Conservation (phyloP, 2,329 filamentous ascomycete species). For the Fusarium sp. region DNA sequence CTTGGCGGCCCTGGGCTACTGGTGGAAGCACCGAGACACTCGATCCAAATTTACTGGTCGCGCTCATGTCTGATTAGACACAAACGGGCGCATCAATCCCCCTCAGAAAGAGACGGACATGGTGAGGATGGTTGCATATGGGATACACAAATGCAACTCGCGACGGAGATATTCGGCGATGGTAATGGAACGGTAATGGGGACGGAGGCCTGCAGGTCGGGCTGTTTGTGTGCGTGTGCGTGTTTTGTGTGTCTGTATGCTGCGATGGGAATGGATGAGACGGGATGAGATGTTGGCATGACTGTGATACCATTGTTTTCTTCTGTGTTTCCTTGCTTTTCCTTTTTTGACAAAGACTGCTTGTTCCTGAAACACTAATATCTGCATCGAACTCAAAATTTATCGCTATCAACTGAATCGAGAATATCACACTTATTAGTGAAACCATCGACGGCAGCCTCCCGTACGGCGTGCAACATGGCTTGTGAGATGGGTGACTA, state of each 20-base stretch:
- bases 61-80: constrained; percentile 57
- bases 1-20: constrained; percentile 64
- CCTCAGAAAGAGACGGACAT: neutral
- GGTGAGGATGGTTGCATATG: neutral
- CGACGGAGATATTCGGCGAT: neutral
- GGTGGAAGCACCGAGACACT: constrained; percentile 63
- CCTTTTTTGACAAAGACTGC: neutral
- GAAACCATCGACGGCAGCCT: constrained; percentile 19
- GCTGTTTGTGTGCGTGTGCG: neutral
- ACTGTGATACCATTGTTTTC: constrained; percentile 11
- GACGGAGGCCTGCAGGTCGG: constrained; percentile 25
- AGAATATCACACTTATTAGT: constrained; percentile 9
- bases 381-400: constrained; percentile 16
- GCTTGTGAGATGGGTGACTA: neutral
- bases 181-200: neutral
- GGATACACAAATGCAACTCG: constrained; percentile 1
- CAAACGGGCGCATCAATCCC: neutral
- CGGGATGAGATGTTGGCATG: neutral
- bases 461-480: constrained; percentile 10
- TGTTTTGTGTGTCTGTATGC: neutral
- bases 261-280: neutral
- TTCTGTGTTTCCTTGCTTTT: neutral
- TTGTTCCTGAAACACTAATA: constrained; percentile 19
- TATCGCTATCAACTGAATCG: constrained; percentile 6
- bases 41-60: constrained; percentile 68